Evolutionary conservation across 2,329 filamentous ascomycete species (phyloP).

Genomic region (Helminthosporium solani): DNA sequence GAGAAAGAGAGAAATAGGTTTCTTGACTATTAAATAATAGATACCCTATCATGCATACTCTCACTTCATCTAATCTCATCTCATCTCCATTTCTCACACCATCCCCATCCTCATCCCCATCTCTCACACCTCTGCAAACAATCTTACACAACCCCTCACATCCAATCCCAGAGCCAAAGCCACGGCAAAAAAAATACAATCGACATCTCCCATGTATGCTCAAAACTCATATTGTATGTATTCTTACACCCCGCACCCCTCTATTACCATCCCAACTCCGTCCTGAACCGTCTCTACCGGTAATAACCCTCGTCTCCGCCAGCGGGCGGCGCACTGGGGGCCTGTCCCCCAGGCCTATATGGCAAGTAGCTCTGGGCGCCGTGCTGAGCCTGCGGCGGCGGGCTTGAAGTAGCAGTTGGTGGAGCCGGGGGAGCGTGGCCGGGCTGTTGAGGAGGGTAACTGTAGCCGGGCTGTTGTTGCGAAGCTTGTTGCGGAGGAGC

Average conservation of each 20-base stretch:
- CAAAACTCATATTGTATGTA: no score
- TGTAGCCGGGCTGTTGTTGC: conserved; percentile 17
- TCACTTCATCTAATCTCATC: no score
- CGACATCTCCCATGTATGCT: not conserved
- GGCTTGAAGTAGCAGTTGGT: conserved; percentile 26
- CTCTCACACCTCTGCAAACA: no score
- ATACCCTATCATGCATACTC: no score
- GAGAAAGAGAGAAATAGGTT: no score
- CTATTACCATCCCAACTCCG: not conserved
- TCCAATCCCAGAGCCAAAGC: not conserved
- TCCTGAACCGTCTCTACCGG: conserved; percentile 13
- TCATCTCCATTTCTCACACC: no score
- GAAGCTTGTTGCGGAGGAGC: conserved; percentile 14
- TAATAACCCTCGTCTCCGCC: conserved; percentile 38
- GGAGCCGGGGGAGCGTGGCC: conserved; percentile 35
- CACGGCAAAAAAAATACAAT: not conserved
- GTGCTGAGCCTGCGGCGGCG: conserved; percentile 22
- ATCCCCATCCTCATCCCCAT: no score
- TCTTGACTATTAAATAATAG: no score
- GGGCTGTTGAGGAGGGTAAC: conserved; percentile 37
- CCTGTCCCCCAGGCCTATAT: conserved; percentile 38
- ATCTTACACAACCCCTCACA: not conserved
- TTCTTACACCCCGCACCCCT: not conserved
- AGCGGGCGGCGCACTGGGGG: conserved; percentile 28
- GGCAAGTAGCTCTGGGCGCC: conserved; percentile 27